Conservation (phyloP, 257 asterid genomes). For the Scutellaria minor region DNA sequence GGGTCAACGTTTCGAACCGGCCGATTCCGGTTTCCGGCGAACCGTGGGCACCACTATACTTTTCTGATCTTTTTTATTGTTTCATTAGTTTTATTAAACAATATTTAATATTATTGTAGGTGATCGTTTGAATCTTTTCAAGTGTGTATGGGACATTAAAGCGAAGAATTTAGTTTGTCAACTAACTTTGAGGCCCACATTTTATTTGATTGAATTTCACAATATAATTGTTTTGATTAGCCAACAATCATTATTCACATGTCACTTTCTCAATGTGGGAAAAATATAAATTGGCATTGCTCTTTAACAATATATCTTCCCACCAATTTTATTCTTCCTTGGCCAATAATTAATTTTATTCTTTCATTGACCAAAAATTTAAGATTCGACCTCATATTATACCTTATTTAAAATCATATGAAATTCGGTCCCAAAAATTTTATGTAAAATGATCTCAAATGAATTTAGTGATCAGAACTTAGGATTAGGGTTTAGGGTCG, state of each 20-base stretch:
- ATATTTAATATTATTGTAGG: neutral
- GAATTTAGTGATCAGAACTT: too few relatives aligned
- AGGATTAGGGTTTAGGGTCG: too few relatives aligned
- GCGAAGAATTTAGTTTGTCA: conserved; percentile 6
- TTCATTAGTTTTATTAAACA: neutral
- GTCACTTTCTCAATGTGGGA: conserved; percentile 15
- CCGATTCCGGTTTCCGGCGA: too few relatives aligned
- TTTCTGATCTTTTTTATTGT: neutral
- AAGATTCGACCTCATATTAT: too few relatives aligned
- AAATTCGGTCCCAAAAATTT: too few relatives aligned
- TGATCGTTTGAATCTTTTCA: conserved; percentile 24
- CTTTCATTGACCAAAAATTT: neutral
- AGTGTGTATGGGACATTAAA: conserved; percentile 25
- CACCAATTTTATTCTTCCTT: neutral
- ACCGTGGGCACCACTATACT: too few relatives aligned
- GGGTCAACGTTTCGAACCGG: too few relatives aligned
- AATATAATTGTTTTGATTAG: neutral
- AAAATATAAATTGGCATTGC: neutral
- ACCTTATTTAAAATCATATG: too few relatives aligned
- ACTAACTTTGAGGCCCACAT: conserved; percentile 13
- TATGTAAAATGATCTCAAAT: too few relatives aligned
- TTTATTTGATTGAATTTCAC: neutral
- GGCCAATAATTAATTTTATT: neutral
- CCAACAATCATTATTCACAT: conserved; percentile 16
- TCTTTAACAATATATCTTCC: neutral